Evolutionary conservation across 2,329 filamentous ascomycete species (phyloP), one percentile per base, ranked within the genome.

Genomic region (Leptographium galeiforme): DNA sequence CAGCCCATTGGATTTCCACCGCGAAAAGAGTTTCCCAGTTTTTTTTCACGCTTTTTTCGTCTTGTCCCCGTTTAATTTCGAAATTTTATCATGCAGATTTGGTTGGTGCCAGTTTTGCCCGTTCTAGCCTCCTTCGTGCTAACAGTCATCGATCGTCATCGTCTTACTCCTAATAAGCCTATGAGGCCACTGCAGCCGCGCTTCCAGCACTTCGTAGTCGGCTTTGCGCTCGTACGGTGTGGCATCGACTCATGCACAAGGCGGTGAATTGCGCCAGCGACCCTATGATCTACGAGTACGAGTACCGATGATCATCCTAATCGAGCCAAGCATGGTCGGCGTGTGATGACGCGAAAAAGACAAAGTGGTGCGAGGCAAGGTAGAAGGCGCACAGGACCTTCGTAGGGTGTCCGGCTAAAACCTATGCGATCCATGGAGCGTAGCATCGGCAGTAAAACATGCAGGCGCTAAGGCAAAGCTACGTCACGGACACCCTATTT

Each of bases 281-380:
- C 32, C 50, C 41, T 41, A 46, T 51, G 50, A 51, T 51, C 41
- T 46, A 45, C 50, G 41, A 41, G 46, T 51, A 39, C 50, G 25
- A 25, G 33, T 46, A 33, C 41, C 33, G 50, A 51, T 16, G 50
- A 51, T 51, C 50, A 25, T 32, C 41, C 50, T 25, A n/a, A 5
- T 34, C 14, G 3, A 48, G 32, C 16, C 16, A 34, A 16, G 8
- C 5, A 1, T 18, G 2, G 18, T 13, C 6, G 32, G 30, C 18
- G 48, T 40, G 48, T 50, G 32, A 19, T 33, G 45, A 36, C 32
- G 30, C 45, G 8, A 34, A 48, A 32, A 34, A n/a, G 32, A 30
- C 44, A 47, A 44, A 8, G 19, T 44, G 41, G 41, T 19, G 18
- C 41, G 41, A 25, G 18, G 4, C 43, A 30, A 32, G 43, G 45